phyloP scores from a whole-genome alignment of 1,139 yeast species.

The Geotrichum europaeum region DNA sequence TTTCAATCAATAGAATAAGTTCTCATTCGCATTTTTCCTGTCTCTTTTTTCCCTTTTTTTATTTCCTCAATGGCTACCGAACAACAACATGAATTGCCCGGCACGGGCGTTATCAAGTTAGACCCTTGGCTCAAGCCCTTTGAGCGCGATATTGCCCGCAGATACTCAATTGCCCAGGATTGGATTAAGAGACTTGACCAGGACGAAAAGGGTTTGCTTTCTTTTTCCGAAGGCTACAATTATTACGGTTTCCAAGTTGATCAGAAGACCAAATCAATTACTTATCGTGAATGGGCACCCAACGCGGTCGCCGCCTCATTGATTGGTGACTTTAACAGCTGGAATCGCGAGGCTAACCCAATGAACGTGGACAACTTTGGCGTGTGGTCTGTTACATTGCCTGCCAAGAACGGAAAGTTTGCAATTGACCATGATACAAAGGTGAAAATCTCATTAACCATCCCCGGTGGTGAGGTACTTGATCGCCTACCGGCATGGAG shows the following conservation, averaged over 20 bases:
- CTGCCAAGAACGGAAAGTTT: slow-evolving; percentile 45
- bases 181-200: slow-evolving; percentile 47
- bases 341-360: slow-evolving; percentile 60
- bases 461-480: slow-evolving; percentile 62
- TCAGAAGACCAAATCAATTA: slow-evolving; percentile 46
- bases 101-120: slow-evolving; percentile 40
- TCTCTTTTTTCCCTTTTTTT: not conserved
- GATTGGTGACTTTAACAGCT: slow-evolving; percentile 84
- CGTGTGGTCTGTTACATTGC: slow-evolving; percentile 55
- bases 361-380: slow-evolving; percentile 57
- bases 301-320: slow-evolving; percentile 67
- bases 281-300: slow-evolving; percentile 83
- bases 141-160: slow-evolving; percentile 51
- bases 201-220: slow-evolving; percentile 44
- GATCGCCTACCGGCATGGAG: slow-evolving; percentile 91
- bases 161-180: slow-evolving; percentile 51
- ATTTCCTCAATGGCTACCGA: not conserved
- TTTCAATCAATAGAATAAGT: not conserved
- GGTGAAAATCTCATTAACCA: slow-evolving; percentile 64
- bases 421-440: slow-evolving; percentile 78
- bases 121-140: slow-evolving; percentile 91
- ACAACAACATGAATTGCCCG: slow-evolving; percentile 12
- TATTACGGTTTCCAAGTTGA: slow-evolving; percentile 70
- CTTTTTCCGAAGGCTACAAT: slow-evolving; percentile 58
- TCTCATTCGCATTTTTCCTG: not conserved